Evolutionary conservation across 228 moss, liverwort and hornwort genomes (phyloP), one percentile per base, ranked within the genome.

Genomic region (Sphagnum fallax): DNA sequence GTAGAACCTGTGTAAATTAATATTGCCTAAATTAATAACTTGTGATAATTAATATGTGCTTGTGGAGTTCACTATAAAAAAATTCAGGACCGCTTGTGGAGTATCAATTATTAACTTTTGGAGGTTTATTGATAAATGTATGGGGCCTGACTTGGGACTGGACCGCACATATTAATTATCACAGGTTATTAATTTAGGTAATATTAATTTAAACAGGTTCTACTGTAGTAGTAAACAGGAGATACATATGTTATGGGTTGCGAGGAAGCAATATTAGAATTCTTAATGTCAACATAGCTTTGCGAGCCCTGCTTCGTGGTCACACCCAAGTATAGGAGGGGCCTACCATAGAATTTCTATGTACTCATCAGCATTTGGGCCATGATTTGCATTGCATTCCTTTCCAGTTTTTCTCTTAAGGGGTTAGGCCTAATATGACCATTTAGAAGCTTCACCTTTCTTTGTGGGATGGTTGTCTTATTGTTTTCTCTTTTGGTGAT

Each of bases 141-240:
- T n/a, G n/a, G n/a, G n/a, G n/a, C n/a, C n/a, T n/a, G n/a, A n/a
- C n/a, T n/a, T n/a, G n/a, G n/a, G n/a, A n/a, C n/a, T n/a, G n/a
- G n/a, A n/a, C n/a, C n/a, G n/a, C n/a, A n/a, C n/a, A n/a, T n/a
- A n/a, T n/a, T n/a, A n/a, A n/a, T n/a, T n/a, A n/a, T n/a, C n/a
- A n/a, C n/a, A n/a, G n/a, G n/a, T n/a, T n/a, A n/a, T n/a, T n/a
- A n/a, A n/a, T n/a, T n/a, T n/a, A n/a, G n/a, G n/a, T n/a, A n/a
- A n/a, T n/a, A n/a, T n/a, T n/a, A n/a, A n/a, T n/a, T n/a, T n/a
- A n/a, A n/a, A n/a, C n/a, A n/a, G n/a, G n/a, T n/a, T n/a, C n/a
- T n/a, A n/a, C n/a, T n/a, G n/a, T 88, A 76, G 88, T 84, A 9
- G 88, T 88, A 48, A 88, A 88, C 63, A 80, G 72, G 69, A 84